A percentile compares a stretch with the other conserved stretches of the same genome.
Evolutionary conservation across 345 rosid species (phyloP).

Genomic region (Psidium friedrichsthalianum): DNA sequence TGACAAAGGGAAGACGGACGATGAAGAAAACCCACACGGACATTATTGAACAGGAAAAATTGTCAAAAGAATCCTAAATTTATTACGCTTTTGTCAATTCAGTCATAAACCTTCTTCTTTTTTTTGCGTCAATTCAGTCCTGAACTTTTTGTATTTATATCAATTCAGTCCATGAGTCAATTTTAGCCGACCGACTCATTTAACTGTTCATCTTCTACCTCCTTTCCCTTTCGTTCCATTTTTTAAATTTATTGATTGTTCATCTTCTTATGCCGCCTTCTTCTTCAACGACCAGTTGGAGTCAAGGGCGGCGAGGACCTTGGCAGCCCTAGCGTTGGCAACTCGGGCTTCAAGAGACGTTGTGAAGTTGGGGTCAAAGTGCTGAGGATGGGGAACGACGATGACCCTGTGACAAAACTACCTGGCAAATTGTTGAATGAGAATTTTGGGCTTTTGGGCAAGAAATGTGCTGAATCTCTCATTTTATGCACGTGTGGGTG

Average conservation of each 20-base stretch:
- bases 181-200: too few species aligned
- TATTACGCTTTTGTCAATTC: too few species aligned
- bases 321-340: constrained; percentile 94
- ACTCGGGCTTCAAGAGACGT: constrained; percentile 52
- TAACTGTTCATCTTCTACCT: too few species aligned
- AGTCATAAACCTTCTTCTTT: too few species aligned
- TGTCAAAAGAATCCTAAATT: too few species aligned
- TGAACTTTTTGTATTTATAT: too few species aligned
- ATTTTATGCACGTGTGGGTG: constrained; percentile 79
- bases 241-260: too few species aligned
- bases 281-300: too few species aligned
- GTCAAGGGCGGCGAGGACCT: background rate
- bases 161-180: too few species aligned
- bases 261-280: too few species aligned
- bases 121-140: too few species aligned
- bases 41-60: background rate
- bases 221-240: too few species aligned
- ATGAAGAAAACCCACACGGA: background rate
- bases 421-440: constrained; percentile 84
- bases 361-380: constrained; percentile 87
- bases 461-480: constrained; percentile 44
- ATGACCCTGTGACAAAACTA: constrained; percentile 78
- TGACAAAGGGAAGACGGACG: background rate
- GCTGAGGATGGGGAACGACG: constrained; percentile 53
- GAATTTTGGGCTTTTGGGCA: constrained; percentile 58